A percentile compares a stretch with the other conserved stretches of the same genome.
phyloP scores from a whole-genome alignment of 169 alveolate species.

The Ichthyophthirius multifiliis region DNA sequence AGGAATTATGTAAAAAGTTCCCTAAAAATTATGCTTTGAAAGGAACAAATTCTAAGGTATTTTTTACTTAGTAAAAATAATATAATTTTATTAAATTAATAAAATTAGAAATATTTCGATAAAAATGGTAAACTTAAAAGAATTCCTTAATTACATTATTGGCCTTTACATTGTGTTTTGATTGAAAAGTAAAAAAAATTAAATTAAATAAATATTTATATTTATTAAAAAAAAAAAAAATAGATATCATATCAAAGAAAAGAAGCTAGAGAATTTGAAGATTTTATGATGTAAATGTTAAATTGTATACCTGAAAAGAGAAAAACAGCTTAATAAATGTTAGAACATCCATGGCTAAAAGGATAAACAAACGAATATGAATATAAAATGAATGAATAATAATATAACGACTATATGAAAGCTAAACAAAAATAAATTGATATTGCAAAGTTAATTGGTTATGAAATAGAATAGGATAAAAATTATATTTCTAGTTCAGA shows the following conservation, averaged over 20 bases:
- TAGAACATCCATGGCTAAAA: constrained; percentile 19
- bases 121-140: constrained; percentile 17
- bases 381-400: constrained; percentile 27
- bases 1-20: constrained; percentile 91
- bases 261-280: constrained; percentile 80
- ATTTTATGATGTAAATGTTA: constrained; percentile 88
- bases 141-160: constrained; percentile 23
- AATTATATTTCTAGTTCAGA: too few species aligned
- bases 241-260: constrained; percentile 65
- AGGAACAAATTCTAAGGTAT: constrained; percentile 69
- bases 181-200: constrained; percentile 66
- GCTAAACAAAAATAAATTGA: neutral
- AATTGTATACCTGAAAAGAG: constrained; percentile 55
- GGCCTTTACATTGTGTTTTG: constrained; percentile 83
- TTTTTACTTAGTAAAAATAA: neutral
- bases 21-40: constrained; percentile 85
- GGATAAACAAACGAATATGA: constrained; percentile 10
- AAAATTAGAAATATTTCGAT: constrained; percentile 20
- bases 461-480: neutral
- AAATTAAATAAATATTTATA: too few species aligned
- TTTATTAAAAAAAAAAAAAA: neutral
- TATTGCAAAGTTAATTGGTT: neutral
- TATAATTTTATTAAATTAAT: neutral
- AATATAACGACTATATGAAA: constrained; percentile 2
- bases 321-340: constrained; percentile 29